Base-by-base conservation (phyloP, 768 basidiomycete species). In the Trametes villosa region DNA sequence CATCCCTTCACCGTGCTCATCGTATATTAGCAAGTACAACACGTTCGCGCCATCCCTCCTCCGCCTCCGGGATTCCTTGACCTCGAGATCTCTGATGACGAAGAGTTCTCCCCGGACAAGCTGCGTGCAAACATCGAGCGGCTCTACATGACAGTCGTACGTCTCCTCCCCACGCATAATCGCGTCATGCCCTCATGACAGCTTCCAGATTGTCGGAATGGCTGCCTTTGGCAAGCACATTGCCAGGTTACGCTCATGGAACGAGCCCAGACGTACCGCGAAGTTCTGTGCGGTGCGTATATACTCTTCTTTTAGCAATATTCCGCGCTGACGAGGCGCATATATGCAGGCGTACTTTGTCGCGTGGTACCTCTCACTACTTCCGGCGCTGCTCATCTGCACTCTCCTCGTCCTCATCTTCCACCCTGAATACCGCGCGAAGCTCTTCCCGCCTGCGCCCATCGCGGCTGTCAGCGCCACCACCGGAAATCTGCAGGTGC, bases 31-130 rank as follows among this genome's bases (percentile, higher is more conserved):
- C 77, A 78, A 73, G 67, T 79, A 15, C 75, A 74, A 53, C 71
- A 76, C 56, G 76, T 78, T 46, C 73, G 75, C 36, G 71, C 72
- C 12, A 65, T 72, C 27, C 67, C 71, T 11, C 57, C 68, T 24
- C 61, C 62, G 4, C 71, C 71, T 9, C 67, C 70, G 12, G 71
- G 71, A 9, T 66, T 70, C 11, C 74, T 80, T 20, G 79, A 81
- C 57, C 71, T 80, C 8, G 75, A 77, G 55, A 68, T 74, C 9
- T 65, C 75, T 2, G 69, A 68, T 9, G 67, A 77, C 24, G 78
- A 78, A 61, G 77, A 78, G 59, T 79, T 79, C 65, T 72, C 75
- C 1, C 74, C 78, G 0, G 79, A 79, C 63, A 80, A 78, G 65
- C 69, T 80, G 9, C 67, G 79, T 20, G 74, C 74, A 22, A 75